These are phyloP conservation scores for Endothia cerciana DNA, from an alignment of 2,329 filamentous ascomycete species.

Conservation along the genomic window DNA sequence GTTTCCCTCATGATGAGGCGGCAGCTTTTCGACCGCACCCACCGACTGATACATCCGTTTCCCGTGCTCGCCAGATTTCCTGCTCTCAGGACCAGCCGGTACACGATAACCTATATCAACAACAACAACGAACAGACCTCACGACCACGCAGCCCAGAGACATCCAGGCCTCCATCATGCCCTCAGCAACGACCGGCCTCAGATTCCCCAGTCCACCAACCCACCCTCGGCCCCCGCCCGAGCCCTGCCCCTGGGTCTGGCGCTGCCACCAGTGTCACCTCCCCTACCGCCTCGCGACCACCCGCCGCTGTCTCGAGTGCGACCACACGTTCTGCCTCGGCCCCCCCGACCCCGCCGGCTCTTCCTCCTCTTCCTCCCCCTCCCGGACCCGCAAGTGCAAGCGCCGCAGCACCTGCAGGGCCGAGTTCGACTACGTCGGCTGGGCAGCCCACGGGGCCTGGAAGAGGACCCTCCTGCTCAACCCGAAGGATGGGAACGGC, in stretches of 20 bases:
- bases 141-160: background rate
- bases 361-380: conserved; percentile 29
- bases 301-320: conserved; percentile 45
- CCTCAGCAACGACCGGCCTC: background rate
- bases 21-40: background rate
- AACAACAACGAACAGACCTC: background rate
- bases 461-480: conserved; percentile 33
- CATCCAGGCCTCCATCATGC: background rate
- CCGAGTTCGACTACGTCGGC: conserved; percentile 40
- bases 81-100: too few species aligned
- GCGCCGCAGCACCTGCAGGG: conserved; percentile 31
- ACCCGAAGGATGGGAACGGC: background rate
- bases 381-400: conserved; percentile 20
- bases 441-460: conserved; percentile 40
- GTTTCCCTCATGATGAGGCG: background rate
- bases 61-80: background rate
- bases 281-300: conserved; percentile 38
- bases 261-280: conserved; percentile 38
- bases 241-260: conserved; percentile 39
- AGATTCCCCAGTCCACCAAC: conserved; percentile 13
- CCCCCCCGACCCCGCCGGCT: conserved; percentile 21
- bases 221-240: conserved; percentile 17
- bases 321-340: conserved; percentile 41
- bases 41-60: background rate
- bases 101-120: background rate